These are phyloP conservation scores for Begonia fuchsioides DNA, from an alignment of 306 rosid species.

Conservation along the genomic window DNA sequence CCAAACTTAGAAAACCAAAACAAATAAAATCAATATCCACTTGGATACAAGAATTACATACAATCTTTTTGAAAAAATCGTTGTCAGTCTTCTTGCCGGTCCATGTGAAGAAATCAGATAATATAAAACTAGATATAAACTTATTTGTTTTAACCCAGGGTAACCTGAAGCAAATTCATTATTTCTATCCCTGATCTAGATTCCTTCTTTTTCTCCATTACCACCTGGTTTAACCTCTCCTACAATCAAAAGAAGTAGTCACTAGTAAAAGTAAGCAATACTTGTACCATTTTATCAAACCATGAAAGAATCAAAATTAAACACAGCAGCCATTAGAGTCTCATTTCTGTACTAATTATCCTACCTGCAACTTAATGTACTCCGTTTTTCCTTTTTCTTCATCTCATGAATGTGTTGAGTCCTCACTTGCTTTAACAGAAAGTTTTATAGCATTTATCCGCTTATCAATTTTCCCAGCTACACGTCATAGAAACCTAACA, in stretches of 20 bases:
- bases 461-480: constrained; percentile 23
- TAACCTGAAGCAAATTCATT: constrained; percentile 97
- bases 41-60: constrained; percentile 16
- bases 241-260: too few relatives aligned
- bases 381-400: constrained; percentile 97
- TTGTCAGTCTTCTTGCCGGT: constrained; percentile 98
- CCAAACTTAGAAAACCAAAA: constrained; percentile 1
- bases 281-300: neutral
- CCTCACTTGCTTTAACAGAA: constrained; percentile 75
- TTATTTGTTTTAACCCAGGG: constrained; percentile 2
- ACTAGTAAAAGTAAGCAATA: too few relatives aligned
- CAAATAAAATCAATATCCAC: constrained; percentile 3
- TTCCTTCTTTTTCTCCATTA: too few relatives aligned
- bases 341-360: too few relatives aligned
- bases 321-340: too few relatives aligned
- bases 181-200: constrained; percentile 99
- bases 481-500: constrained; percentile 1
- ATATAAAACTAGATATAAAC: constrained; percentile 5
- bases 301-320: too few relatives aligned
- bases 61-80: constrained; percentile 86
- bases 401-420: constrained; percentile 95
- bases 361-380: too few relatives aligned
- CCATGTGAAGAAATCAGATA: constrained; percentile 42
- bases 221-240: too few relatives aligned
- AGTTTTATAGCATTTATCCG: neutral